A percentile compares a stretch with the other conserved stretches of the same genome.
Conservation (phyloP, 2,329 filamentous ascomycete genomes). For the Bipolaris victoriae region DNA sequence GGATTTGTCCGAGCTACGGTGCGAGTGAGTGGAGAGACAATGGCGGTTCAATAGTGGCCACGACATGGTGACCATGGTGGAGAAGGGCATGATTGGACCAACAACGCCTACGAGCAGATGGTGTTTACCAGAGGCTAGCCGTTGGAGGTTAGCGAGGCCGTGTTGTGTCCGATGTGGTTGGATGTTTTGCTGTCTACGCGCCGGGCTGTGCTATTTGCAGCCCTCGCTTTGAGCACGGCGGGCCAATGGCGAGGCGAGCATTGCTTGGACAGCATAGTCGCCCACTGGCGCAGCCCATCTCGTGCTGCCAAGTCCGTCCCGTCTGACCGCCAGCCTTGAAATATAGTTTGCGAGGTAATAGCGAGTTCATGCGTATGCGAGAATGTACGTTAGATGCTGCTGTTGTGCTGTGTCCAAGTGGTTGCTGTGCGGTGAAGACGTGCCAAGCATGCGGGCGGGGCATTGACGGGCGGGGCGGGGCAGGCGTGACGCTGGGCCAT, state of each 20-base stretch:
- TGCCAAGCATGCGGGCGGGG: constrained; percentile 27
- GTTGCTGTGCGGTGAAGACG: constrained; percentile 5
- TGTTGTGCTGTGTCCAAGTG: neutral
- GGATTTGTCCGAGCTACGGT: constrained; percentile 34
- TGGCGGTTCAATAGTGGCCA: constrained; percentile 47
- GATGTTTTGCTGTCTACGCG: constrained; percentile 40
- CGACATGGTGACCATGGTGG: constrained; percentile 36
- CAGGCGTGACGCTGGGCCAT: constrained; percentile 20
- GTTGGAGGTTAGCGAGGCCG: constrained; percentile 31
- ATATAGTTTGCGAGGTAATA: constrained; percentile 1
- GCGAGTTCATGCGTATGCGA: too few relatives aligned
- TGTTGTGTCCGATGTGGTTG: constrained; percentile 39
- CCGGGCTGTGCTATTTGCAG: constrained; percentile 42
- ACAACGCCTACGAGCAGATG: constrained; percentile 22
- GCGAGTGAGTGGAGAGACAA: constrained; percentile 33
- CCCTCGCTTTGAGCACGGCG: constrained; percentile 23
- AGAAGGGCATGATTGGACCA: constrained; percentile 37
- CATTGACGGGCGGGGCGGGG: constrained; percentile 26
- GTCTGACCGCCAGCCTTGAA: neutral
- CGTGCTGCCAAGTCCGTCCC: constrained; percentile 14
- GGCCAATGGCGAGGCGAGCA: constrained; percentile 35
- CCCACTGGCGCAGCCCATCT: constrained; percentile 28
- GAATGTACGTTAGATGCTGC: neutral
- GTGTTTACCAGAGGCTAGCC: constrained; percentile 26
- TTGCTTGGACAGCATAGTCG: constrained; percentile 34